Conservation (phyloP, 2,329 filamentous ascomycete species). For the Xylaria multiplex region DNA sequence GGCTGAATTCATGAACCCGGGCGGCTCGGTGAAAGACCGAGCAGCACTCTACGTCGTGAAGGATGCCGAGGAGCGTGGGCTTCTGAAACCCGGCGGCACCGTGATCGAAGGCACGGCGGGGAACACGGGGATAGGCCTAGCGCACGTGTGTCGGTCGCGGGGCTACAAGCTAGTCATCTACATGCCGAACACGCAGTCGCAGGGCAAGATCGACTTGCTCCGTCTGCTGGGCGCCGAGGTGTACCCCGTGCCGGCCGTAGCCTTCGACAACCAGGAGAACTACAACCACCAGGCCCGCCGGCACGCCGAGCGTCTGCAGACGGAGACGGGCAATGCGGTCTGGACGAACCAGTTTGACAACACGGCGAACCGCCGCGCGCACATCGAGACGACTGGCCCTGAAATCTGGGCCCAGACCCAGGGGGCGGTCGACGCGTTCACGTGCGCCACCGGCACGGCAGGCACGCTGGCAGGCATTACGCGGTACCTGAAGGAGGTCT, state of each 20-base stretch:
- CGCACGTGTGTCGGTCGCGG: conserved; percentile 91
- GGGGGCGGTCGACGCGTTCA: conserved; percentile 91
- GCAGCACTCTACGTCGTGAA: conserved; percentile 93
- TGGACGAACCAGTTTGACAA: conserved; percentile 99
- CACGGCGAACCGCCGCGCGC: conserved; percentile 88
- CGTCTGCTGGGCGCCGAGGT: conserved; percentile 93
- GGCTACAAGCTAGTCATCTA: conserved; percentile 98
- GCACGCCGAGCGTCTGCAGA: conserved; percentile 86
- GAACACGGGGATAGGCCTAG: conserved; percentile 97
- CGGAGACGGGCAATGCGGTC: conserved; percentile 70
- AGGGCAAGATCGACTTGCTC: conserved; percentile 95
- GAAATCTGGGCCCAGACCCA: conserved; percentile 95
- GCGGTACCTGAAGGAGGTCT: conserved; percentile 85
- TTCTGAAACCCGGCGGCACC: conserved; percentile 85
- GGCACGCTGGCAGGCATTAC: conserved; percentile 92
- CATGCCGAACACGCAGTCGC: conserved; percentile 99
- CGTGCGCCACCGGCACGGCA: conserved; percentile 91
- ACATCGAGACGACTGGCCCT: conserved; percentile 95
- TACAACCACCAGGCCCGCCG: conserved; percentile 96
- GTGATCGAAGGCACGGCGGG: conserved; percentile 97
- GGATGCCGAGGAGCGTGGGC: conserved; percentile 88
- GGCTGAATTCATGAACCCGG: conserved; percentile 98
- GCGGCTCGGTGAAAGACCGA: conserved; percentile 94
- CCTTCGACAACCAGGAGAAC: conserved; percentile 94
- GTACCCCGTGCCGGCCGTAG: conserved; percentile 92